These are phyloP conservation scores for Coemansia sp. DNA, from an alignment of 192 early-diverging fungal species.

Conservation along the genomic window DNA sequence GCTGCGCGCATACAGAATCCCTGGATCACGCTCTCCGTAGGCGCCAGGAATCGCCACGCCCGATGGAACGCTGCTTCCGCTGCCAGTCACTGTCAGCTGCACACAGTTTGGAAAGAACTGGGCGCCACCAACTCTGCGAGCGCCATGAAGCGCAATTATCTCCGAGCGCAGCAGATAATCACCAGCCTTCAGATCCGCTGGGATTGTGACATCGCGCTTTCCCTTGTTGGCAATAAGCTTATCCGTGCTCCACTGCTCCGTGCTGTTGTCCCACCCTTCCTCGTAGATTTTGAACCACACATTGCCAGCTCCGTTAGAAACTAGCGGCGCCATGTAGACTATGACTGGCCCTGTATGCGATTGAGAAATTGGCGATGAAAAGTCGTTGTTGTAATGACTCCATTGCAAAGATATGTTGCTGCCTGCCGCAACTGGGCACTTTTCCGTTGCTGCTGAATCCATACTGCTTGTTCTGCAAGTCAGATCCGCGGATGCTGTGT, in stretches of 20 bases:
- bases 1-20: constrained; percentile 18
- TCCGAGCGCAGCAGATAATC: constrained; percentile 26
- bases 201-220: constrained; percentile 26
- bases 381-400: constrained; percentile 1
- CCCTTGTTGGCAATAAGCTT: constrained; percentile 30
- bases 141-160: constrained; percentile 23
- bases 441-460: background rate
- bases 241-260: constrained; percentile 34
- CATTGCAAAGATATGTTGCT: constrained; percentile 5
- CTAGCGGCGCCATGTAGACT: constrained; percentile 31
- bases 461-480: constrained; percentile 10
- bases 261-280: constrained; percentile 22
- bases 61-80: constrained; percentile 10
- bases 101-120: constrained; percentile 36
- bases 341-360: constrained; percentile 29
- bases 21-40: constrained; percentile 15
- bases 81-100: constrained; percentile 17
- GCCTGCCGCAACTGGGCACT: constrained; percentile 11
- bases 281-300: constrained; percentile 47
- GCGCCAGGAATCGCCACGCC: constrained; percentile 30
- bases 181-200: constrained; percentile 20
- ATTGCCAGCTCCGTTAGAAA: constrained; percentile 14
- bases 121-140: constrained; percentile 5
- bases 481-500: background rate
- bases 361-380: background rate